Conservation (phyloP, 2,329 filamentous ascomycete species). For the Leptographium flavum region DNA sequence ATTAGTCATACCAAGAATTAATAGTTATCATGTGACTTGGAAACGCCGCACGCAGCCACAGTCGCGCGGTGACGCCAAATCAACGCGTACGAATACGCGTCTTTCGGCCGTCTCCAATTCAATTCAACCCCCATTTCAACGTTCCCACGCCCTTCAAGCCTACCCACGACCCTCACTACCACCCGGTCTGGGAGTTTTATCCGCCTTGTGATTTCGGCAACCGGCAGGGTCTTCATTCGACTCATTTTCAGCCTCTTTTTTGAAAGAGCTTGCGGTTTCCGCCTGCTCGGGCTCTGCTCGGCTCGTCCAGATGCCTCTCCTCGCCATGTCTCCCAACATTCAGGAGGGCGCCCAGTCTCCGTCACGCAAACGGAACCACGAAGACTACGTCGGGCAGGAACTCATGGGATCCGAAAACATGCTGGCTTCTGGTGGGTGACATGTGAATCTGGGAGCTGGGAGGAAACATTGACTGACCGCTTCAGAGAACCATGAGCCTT, state of each 20-base stretch:
- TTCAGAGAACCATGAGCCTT: conserved; percentile 1
- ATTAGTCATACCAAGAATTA: too few species aligned
- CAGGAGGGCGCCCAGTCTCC: conserved; percentile 26
- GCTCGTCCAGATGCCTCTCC: conserved; percentile 28
- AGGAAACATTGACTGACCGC: background rate
- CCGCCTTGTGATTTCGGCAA: too few species aligned
- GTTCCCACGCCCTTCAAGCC: too few species aligned
- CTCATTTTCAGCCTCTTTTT: too few species aligned
- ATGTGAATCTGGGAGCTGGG: background rate
- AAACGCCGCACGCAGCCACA: background rate
- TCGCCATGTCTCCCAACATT: conserved; percentile 32
- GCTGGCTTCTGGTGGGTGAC: conserved; percentile 1
- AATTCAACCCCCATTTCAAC: background rate
- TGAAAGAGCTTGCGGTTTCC: too few species aligned
- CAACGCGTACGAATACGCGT: conserved; percentile 1
- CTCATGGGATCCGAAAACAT: conserved; percentile 8
- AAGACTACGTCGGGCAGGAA: conserved; percentile 24
- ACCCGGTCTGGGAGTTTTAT: too few species aligned
- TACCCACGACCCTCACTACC: too few species aligned
- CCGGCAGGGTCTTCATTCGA: too few species aligned
- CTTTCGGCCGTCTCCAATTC: background rate
- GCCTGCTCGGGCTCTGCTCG: background rate
- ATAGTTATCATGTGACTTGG: background rate
- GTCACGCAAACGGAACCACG: conserved; percentile 30
- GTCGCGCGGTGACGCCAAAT: conserved; percentile 6